Percentiles rank a stretch among this genome's conserved stretches.
Evolutionary conservation across 768 basidiomycete genomes (phyloP).

Genomic region (Tricholoma flavovirens): DNA sequence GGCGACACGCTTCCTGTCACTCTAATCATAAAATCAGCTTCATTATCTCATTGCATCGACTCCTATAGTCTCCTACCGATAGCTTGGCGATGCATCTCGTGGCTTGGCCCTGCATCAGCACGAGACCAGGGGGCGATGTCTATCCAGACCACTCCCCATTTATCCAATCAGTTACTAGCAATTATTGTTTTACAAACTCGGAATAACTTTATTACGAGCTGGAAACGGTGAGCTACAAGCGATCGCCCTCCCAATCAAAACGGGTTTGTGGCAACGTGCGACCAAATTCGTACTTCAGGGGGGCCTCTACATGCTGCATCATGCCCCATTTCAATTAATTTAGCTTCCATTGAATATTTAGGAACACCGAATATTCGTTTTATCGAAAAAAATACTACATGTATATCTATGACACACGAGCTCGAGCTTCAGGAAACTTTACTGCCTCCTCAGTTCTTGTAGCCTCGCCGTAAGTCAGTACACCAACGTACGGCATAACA

Average conservation of each 20-base stretch:
- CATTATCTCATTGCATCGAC: too few relatives aligned
- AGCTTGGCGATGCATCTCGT: not conserved
- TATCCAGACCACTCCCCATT: not conserved
- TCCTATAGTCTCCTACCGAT: not conserved
- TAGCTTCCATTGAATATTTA: not conserved
- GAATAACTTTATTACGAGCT: not conserved
- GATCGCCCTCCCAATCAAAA: not conserved
- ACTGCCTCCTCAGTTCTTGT: constrained; percentile 34
- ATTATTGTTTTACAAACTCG: too few relatives aligned
- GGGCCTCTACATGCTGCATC: not conserved
- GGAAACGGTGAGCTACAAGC: not conserved
- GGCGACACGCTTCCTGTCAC: constrained; percentile 17
- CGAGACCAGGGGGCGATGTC: not conserved
- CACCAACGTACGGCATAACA: constrained; percentile 84
- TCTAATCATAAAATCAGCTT: too few relatives aligned
- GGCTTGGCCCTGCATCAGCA: not conserved
- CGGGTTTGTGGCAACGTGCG: not conserved
- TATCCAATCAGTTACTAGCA: not conserved
- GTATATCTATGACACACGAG: constrained; percentile 28
- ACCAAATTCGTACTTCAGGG: not conserved
- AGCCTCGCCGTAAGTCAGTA: constrained; percentile 74
- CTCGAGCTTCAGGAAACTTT: constrained; percentile 34
- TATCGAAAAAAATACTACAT: not conserved
- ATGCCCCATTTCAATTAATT: not conserved
- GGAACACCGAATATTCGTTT: too few relatives aligned